Evolutionary conservation across 352 stramenopile species (phyloP).

Genomic region (Phytophthora aleatoria): DNA sequence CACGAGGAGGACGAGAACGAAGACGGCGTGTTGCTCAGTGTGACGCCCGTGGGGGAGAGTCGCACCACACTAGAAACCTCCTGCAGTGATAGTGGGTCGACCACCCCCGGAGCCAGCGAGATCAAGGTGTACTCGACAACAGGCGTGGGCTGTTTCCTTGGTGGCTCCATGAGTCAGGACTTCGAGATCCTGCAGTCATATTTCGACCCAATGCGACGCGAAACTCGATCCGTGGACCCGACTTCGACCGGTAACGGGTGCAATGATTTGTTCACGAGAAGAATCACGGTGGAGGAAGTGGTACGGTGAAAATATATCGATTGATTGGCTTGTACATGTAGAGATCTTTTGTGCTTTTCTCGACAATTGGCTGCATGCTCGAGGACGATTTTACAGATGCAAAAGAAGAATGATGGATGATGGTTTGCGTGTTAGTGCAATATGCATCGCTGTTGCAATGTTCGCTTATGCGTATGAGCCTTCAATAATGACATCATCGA

Average conservation of each 20-base stretch:
- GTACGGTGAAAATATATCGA: slow-evolving; percentile 32
- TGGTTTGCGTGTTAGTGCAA: no score
- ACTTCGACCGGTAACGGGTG: slow-evolving; percentile 14
- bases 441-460: not conserved
- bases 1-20: slow-evolving; percentile 81
- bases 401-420: no score
- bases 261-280: slow-evolving; percentile 19
- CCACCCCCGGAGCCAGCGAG: slow-evolving; percentile 5
- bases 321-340: slow-evolving; percentile 7
- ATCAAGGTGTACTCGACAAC: slow-evolving; percentile 39
- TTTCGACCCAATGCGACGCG: slow-evolving; percentile 51
- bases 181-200: slow-evolving; percentile 85
- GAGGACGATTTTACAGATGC: no score
- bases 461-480: slow-evolving; percentile 86
- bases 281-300: slow-evolving; percentile 37
- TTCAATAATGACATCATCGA: slow-evolving; percentile 99
- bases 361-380: no score
- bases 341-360: not conserved
- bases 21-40: slow-evolving; percentile 75
- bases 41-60: slow-evolving; percentile 48
- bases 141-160: slow-evolving; percentile 48
- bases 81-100: slow-evolving; percentile 4
- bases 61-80: slow-evolving; percentile 21
- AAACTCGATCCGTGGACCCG: slow-evolving; percentile 10
- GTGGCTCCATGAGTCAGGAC: slow-evolving; percentile 62